Evolutionary conservation across 1,284 basidiomycete genomes (phyloP).

Genomic region (Salmacisia buchloeana): DNA sequence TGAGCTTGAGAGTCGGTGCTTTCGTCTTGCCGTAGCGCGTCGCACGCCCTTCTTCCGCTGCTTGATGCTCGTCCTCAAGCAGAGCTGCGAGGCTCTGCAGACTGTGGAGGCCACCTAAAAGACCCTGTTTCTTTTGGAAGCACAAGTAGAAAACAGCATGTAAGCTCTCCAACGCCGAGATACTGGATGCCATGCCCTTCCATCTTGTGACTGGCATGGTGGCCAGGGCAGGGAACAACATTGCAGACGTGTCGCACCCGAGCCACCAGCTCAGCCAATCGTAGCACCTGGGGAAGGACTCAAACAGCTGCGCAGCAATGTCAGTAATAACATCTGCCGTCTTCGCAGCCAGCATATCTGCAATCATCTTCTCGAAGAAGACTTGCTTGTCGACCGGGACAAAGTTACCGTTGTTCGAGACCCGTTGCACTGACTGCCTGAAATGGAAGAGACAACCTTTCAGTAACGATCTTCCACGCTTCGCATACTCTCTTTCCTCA

Average conservation of each 20-base stretch:
- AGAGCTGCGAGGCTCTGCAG: neutral
- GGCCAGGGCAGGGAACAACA: neutral
- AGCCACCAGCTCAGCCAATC: neutral
- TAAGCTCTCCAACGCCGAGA: neutral
- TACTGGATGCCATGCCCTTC: neutral
- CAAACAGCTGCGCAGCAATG: neutral
- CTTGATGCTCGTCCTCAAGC: neutral
- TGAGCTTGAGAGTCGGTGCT: too few relatives aligned
- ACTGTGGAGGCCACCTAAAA: neutral
- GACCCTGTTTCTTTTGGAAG: neutral
- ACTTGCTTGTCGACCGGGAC: neutral
- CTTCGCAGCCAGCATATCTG: neutral
- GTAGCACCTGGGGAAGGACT: neutral
- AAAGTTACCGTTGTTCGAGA: conserved; percentile 1
- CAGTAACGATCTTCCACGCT: neutral
- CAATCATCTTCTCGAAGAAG: neutral
- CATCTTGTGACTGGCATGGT: neutral
- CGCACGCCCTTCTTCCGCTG: neutral
- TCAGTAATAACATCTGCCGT: neutral
- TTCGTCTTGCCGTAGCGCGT: neutral
- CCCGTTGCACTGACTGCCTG: neutral
- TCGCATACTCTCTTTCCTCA: neutral
- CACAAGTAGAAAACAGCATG: neutral
- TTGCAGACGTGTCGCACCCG: neutral
- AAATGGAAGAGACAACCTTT: conserved; percentile 5